Evolutionary conservation across 108 stramenopile species (phyloP).

Genomic region (Stephanodiscus triporus): DNA sequence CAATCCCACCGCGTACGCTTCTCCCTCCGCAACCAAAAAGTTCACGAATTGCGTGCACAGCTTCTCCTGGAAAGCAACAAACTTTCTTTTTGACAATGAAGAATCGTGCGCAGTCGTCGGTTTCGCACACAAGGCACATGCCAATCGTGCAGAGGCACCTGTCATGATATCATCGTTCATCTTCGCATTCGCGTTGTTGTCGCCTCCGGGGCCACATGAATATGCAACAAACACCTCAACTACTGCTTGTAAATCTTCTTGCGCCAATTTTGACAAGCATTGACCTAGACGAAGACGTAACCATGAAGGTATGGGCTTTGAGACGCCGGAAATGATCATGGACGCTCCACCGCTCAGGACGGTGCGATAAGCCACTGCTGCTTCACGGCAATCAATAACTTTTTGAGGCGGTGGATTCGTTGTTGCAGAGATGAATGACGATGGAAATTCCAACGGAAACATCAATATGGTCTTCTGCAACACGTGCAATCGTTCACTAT

Average conservation of each 20-base stretch:
- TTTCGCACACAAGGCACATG: constrained; percentile 53
- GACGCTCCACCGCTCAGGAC: constrained; percentile 44
- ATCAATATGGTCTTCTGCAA: constrained; percentile 29
- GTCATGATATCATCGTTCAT: constrained; percentile 46
- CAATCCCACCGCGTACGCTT: not conserved
- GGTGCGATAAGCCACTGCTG: constrained; percentile 44
- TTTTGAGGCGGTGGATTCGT: not conserved
- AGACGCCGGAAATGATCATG: constrained; percentile 8
- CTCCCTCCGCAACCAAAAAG: constrained; percentile 40
- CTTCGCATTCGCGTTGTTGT: not conserved
- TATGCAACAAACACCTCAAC: constrained; percentile 79
- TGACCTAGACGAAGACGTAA: constrained; percentile 59
- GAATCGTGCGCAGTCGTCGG: constrained; percentile 18
- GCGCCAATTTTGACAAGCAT: constrained; percentile 64
- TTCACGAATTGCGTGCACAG: constrained; percentile 54
- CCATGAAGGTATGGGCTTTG: constrained; percentile 58
- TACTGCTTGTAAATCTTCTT: constrained; percentile 57
- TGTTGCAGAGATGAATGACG: constrained; percentile 8
- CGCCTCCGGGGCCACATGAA: constrained; percentile 28
- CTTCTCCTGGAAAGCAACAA: constrained; percentile 18
- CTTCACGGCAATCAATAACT: constrained; percentile 38
- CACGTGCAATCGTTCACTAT: constrained; percentile 10
- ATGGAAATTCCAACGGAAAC: constrained; percentile 19
- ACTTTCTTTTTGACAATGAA: not conserved
- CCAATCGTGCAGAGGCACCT: constrained; percentile 65